A percentile compares a stretch with the other conserved stretches of the same genome.
Evolutionary conservation across 2,329 filamentous ascomycete genomes (phyloP).

Genomic region (Exophiala bonariae): DNA sequence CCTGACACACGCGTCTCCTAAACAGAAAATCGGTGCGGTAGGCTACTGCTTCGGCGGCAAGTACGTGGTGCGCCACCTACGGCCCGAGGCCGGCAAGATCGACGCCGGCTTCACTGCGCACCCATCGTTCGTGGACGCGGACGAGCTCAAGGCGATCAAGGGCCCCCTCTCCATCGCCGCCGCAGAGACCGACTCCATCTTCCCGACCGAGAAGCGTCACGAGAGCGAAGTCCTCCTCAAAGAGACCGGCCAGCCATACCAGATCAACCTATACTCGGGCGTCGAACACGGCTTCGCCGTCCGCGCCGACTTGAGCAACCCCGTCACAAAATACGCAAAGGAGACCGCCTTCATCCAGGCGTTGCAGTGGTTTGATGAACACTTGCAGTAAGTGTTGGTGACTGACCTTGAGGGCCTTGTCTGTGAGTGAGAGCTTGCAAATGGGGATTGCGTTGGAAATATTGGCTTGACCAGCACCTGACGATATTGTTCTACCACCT

Average conservation of each 20-base stretch:
- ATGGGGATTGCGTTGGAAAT: no score
- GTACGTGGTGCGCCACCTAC: constrained; percentile 70
- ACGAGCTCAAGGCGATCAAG: constrained; percentile 65
- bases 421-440: neutral
- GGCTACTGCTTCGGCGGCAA: constrained; percentile 38
- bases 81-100: constrained; percentile 58
- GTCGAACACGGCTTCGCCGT: constrained; percentile 76
- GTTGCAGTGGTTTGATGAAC: constrained; percentile 72
- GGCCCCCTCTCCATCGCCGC: constrained; percentile 68
- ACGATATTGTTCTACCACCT: no score
- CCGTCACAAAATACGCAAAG: constrained; percentile 67
- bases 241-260: constrained; percentile 62
- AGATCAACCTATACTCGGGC: constrained; percentile 73
- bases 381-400: constrained; percentile 31
- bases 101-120: constrained; percentile 74
- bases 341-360: constrained; percentile 80
- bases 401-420: neutral
- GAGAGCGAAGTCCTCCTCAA: constrained; percentile 64
- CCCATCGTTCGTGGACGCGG: constrained; percentile 70
- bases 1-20: constrained; percentile 6
- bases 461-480: no score
- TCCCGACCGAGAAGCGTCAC: constrained; percentile 64
- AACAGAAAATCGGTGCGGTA: constrained; percentile 31
- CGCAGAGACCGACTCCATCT: constrained; percentile 64
- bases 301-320: constrained; percentile 61